phyloP scores from a whole-genome alignment of 257 asterid species.

The Vinca minor region DNA sequence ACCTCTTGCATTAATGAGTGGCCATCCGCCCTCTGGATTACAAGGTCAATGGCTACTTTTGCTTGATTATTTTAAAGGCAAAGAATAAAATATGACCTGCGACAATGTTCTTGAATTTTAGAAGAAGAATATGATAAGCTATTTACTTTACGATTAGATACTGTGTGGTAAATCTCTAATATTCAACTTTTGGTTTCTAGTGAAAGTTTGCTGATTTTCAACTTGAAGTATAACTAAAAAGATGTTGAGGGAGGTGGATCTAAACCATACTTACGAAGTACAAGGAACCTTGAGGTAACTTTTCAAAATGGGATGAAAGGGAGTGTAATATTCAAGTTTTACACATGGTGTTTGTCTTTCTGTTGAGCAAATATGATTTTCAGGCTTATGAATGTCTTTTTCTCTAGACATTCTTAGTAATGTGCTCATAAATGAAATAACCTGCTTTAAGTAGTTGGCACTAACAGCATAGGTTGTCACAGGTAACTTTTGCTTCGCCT shows the following conservation, averaged over 20 bases:
- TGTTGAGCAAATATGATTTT: background rate
- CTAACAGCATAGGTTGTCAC: constrained; percentile 21
- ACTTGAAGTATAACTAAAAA: background rate
- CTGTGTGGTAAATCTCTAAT: too few relatives aligned
- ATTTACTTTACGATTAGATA: background rate
- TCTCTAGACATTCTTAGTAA: background rate
- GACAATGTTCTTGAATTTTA: background rate
- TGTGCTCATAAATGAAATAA: background rate
- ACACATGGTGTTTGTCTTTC: background rate
- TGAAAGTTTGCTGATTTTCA: background rate
- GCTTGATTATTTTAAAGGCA: background rate
- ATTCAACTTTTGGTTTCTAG: background rate
- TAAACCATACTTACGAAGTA: background rate
- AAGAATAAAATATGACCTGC: background rate
- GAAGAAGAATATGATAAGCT: background rate
- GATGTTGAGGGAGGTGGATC: background rate
- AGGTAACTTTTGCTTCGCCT: constrained; percentile 82
- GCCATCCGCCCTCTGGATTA: background rate
- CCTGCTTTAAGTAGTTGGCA: background rate
- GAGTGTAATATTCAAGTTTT: background rate
- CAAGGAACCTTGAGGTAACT: background rate
- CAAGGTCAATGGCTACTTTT: background rate
- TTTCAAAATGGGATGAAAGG: background rate
- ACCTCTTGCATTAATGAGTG: background rate
- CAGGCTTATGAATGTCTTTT: background rate